Evolutionary conservation across 345 rosid species (phyloP).

Genomic region (Cardamine occulta): DNA sequence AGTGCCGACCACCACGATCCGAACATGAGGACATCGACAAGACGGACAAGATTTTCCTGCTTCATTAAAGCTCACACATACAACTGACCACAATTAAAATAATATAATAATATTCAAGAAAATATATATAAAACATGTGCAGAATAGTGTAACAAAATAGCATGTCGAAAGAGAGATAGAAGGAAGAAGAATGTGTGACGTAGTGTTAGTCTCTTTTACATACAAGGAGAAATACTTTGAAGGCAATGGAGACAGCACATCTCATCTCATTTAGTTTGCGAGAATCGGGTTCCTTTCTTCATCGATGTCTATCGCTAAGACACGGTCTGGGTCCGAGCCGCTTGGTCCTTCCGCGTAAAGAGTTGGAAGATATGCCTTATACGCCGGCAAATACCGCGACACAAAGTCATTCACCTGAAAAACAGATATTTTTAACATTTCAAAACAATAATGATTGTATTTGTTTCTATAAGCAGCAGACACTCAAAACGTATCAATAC

Average conservation of each 20-base stretch:
- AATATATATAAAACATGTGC: not conserved
- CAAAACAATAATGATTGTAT: not conserved
- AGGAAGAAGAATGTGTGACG: not conserved
- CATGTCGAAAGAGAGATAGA: not conserved
- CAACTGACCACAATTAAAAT: conserved; percentile 5
- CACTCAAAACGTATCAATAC: conserved; percentile 43
- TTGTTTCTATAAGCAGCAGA: not conserved
- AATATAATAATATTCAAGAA: not conserved
- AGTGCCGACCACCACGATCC: conserved; percentile 19
- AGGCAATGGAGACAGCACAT: conserved; percentile 6
- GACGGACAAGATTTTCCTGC: conserved; percentile 27
- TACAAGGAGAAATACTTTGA: not conserved
- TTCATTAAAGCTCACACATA: conserved; percentile 11
- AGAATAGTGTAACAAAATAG: not conserved
- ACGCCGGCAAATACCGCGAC: conserved; percentile 88
- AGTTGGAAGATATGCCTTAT: conserved; percentile 83
- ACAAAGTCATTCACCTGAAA: conserved; percentile 89
- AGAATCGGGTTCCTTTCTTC: conserved; percentile 82
- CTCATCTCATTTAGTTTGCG: conserved; percentile 27
- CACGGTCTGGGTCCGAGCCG: conserved; percentile 69
- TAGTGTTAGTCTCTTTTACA: conserved; percentile 16
- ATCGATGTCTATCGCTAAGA: conserved; percentile 74
- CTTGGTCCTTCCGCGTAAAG: conserved; percentile 89
- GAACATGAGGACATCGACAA: conserved; percentile 32
- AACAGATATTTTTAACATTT: not conserved